Conservation (phyloP, 495 filamentous ascomycete genomes). For the Neurospora sp. region DNA sequence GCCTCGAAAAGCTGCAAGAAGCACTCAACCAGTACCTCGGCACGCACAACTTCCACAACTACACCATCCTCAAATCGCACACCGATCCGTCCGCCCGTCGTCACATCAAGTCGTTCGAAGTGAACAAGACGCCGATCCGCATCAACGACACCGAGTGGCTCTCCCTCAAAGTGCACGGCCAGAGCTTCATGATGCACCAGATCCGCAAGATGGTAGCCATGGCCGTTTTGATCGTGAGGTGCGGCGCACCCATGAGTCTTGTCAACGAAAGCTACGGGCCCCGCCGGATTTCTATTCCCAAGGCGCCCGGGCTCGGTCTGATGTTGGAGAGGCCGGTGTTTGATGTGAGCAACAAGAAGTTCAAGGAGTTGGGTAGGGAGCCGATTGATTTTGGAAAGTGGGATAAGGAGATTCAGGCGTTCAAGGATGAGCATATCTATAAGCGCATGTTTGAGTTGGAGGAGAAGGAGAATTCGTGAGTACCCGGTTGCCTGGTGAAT, state of each 20-base stretch:
- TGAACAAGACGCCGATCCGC: slow-evolving; percentile 59
- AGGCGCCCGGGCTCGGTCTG: slow-evolving; percentile 80
- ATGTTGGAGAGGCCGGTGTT: slow-evolving; percentile 88
- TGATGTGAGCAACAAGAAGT: slow-evolving; percentile 64
- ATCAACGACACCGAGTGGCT: slow-evolving; percentile 93
- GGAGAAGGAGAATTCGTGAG: slow-evolving; percentile 63
- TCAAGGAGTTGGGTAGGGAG: slow-evolving; percentile 42
- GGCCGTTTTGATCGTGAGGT: slow-evolving; percentile 72
- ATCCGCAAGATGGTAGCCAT: slow-evolving; percentile 98
- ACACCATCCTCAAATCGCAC: slow-evolving; percentile 76
- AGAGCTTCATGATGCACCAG: slow-evolving; percentile 99
- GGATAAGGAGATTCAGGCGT: slow-evolving; percentile 67
- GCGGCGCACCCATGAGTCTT: slow-evolving; percentile 55
- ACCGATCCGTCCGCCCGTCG: slow-evolving; percentile 75
- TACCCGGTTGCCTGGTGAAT: too few species aligned
- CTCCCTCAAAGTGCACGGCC: slow-evolving; percentile 88
- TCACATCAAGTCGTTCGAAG: slow-evolving; percentile 79
- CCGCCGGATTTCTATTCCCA: slow-evolving; percentile 73
- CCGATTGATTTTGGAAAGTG: slow-evolving; percentile 69
- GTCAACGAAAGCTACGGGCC: slow-evolving; percentile 61
- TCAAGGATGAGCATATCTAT: slow-evolving; percentile 93
- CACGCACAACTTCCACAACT: slow-evolving; percentile 89
- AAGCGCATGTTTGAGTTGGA: slow-evolving; percentile 82
- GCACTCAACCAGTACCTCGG: slow-evolving; percentile 63
- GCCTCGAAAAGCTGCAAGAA: slow-evolving; percentile 61